Base-by-base conservation (phyloP, 2,329 filamentous ascomycete species). In the Gremmenia infestans region DNA sequence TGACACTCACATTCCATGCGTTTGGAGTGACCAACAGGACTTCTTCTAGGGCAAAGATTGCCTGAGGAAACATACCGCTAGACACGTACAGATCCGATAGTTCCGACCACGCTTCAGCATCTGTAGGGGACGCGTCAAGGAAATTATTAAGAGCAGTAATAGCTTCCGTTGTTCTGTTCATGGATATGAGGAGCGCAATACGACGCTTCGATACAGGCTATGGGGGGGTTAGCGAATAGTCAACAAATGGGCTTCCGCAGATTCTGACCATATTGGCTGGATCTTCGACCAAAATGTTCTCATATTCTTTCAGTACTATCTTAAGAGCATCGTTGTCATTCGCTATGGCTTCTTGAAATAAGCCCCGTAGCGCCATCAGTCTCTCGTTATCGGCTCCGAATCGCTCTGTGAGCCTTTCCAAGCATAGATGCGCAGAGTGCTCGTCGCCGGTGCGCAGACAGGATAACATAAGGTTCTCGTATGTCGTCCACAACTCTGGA, bases 51-150 rank as follows among this genome's bases (percentile, higher is more conserved):
- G 91, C 87, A 72, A 88, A 96, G 50, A 96, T 85, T 40, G 91
- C 89, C 72, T 97, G 93, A 14, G 85, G 75, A 68, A 88, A 91
- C 65, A 93, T 74, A 0, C 88, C 90, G 68, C 93, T 88, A 19
- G 80, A 79, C 32, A 91, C 79, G 72, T 99, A 97, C 59, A 97
- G 74, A 69, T 96, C 91, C 52, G 89, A 84, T 63, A 97, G 78
- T 74, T 99, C 94, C 52, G 90, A 83, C 94, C 94, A 99, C 9
- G 89, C 86, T 75, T 99, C 94, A 5, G 87, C 86, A 74, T 99
- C 94, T 1, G 89, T 96, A 2, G 94, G 92, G 53, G 86, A 88
- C 59, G 87, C 85, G 68, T 95, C 88, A 48, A 99, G 76, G 28
- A 97, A 79, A 55, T 85, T 80, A 59, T 86, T 84, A 56, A 97